Evolutionary conservation across 345 rosid genomes (phyloP), one percentile per base, ranked within the genome.

Genomic region (Salix suchowensis): DNA sequence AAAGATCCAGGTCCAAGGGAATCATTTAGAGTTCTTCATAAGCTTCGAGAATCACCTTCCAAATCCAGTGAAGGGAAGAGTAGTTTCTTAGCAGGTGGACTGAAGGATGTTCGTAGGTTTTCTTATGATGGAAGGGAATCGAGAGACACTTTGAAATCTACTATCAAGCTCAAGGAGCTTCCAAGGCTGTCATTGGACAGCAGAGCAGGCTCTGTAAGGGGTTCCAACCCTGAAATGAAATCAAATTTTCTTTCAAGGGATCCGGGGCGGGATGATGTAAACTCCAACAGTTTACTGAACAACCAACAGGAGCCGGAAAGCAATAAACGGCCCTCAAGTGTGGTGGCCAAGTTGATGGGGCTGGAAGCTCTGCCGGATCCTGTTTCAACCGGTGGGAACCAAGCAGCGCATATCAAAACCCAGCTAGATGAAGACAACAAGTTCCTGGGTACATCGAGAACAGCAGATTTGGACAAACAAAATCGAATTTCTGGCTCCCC

Each of bases 181-280:
- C 99, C 97, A 2, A 90, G 99, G 83, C 82, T 94, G 78, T 94
- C 99, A 21, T 75, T 96, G 76, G 98, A 93, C 86, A 92, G 98
- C 79, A 91, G 88, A 85, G 87, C 82, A 26, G 79, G 76, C 73
- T 83, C 95, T 65, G 73, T 84, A 24, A 85, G 83, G 70, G 81
- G 86, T 64, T 83, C 87, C 48, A 76, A 78, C 55, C 67, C 79
- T 32, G 87, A 84, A 68, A 75, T 74, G 68, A 85, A 85, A 82
- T 72, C 86, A 73, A 83, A 79, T 74, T 60, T 66, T 77, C 85
- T 80, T 69, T 71, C 74, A 46, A 83, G 71, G 58, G 82, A 82
- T 77, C 30, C 37, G 48, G 67, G 69, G 67, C 80, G 80, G 9
- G 61, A 68, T 55, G 55, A 81, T 40, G 60, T 73, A 42, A 79